Evolutionary conservation across 2,329 filamentous ascomycete species (phyloP), one percentile per base, ranked within the genome.

Genomic region (Ophiostoma perfectum): DNA sequence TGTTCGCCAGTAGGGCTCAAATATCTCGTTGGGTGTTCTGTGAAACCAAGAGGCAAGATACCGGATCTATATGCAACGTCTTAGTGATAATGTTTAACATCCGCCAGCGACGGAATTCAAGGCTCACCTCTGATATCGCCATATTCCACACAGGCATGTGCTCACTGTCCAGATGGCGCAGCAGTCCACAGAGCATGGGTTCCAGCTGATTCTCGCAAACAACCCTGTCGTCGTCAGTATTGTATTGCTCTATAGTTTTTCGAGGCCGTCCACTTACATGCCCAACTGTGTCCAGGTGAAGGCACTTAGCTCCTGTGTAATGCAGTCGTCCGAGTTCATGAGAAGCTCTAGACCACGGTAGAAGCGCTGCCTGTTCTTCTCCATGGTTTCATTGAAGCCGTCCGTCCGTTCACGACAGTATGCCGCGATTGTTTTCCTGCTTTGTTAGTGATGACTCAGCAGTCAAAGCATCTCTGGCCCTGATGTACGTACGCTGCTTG

Each of bases 1-100:
- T 42, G 86, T 94, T 72, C 88, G 87, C 93, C 94, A 98, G 77
- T 93, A 98, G 0, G 94, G 93, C 68, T 89, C 87, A 68, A 98
- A 89, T 0, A 99, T 80, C 16, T 88, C 86, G 41, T 84, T 83
- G 1, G 89, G 84, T 1, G 86, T 89, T 49, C 86, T 81, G 3
- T 83, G 81, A 55, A 88, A 84, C 64, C 83, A 80, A 66, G 89
- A 84, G 1, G 93, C 90, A 65, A 98, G 82, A 70, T 87, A 88
- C 27, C 90, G 82, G 52, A 97, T 80, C 78, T 80, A 8, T 41
- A 7, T 38, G 8, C n/a, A 12, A 3, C 11, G 16, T 39, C 2
- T 55, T 38, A 11, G 3, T 27, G 4, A 6, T 42, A 4, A 2
- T 4, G 4, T 27, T 58, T 47, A 16, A 5, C 6, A 47, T 47